These are phyloP conservation scores for Yarrowia galli DNA, from an alignment of 1,139 yeast genomes.

Conservation along the genomic window DNA sequence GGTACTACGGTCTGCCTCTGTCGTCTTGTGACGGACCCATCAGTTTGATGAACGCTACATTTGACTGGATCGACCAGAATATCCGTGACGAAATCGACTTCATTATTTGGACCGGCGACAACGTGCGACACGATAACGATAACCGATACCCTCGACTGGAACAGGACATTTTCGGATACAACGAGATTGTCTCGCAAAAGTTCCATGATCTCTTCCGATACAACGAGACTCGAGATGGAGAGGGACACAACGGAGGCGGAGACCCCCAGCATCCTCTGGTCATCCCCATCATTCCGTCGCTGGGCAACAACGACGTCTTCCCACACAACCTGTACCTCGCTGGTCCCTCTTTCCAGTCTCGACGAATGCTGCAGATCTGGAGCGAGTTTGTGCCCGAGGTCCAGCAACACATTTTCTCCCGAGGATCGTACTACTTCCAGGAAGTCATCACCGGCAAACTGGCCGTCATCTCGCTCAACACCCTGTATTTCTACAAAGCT, in stretches of 20 bases:
- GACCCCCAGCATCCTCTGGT: constrained; percentile 51
- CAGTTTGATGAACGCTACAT: constrained; percentile 65
- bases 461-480: constrained; percentile 79
- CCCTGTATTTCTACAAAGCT: constrained; percentile 73
- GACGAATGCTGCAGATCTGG: constrained; percentile 80
- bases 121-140: constrained; percentile 85
- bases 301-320: constrained; percentile 88
- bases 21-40: constrained; percentile 66
- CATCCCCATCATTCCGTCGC: constrained; percentile 66
- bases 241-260: constrained; percentile 44
- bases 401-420: constrained; percentile 74
- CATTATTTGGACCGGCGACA: constrained; percentile 91
- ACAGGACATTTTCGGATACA: constrained; percentile 70
- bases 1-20: constrained; percentile 41
- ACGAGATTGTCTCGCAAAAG: constrained; percentile 62
- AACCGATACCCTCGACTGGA: constrained; percentile 75
- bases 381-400: constrained; percentile 74
- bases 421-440: constrained; percentile 75
- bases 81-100: constrained; percentile 79
- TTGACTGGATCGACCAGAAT: constrained; percentile 69
- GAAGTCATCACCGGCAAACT: constrained; percentile 80
- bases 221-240: constrained; percentile 38
- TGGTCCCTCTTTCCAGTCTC: constrained; percentile 84
- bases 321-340: constrained; percentile 85
- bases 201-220: constrained; percentile 62